Base-by-base conservation (phyloP, 345 rosid genomes). In the Brassica cretica region DNA sequence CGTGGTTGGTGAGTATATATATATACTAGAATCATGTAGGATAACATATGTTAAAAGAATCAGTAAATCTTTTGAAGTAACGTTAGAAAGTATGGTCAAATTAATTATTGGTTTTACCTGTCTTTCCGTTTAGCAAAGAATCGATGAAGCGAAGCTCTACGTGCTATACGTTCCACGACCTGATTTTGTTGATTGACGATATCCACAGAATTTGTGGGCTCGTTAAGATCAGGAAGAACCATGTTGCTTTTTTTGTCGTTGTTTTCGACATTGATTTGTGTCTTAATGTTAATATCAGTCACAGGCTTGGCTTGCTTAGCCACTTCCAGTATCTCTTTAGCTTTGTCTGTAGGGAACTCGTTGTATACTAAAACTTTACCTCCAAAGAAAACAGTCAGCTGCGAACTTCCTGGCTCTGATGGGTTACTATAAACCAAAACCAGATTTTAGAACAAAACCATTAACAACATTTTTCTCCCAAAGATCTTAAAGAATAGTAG, bases 91-190 rank as follows among this genome's bases (percentile, higher is more conserved):
- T 19, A 8, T 59, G 60, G n/a, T 71, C 0, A 29, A 21, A 27
- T n/a, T 1, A 21, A 18, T 14, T 49, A 4, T 49, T 41, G 51
- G 51, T 12, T 55, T 7, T 68, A 91, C 96, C 93, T 90, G 68
- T 88, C 96, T 71, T 89, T 92, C 9, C 94, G 88, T 85, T 89
- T 90, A 60, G 85, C 88, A 24, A 92, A 81, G 85, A 92, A 92
- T 53, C 89, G 80, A 66, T 84, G 86, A 55, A 92, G 92, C 2
- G 97, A 92, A 70, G 89, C 91, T 76, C 83, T 86, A 56, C 89
- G 85, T 8, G 86, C 87, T 19, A 86, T 84, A 29, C 79, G 80
- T 32, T 82, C 81, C 5, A 73, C 81, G 37, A 71, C 5, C 68
- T 81, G 77, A 35, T 72, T 71, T 16, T 81, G 80, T 32, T 70